Evolutionary conservation across 1,284 basidiomycete genomes (phyloP).

Genomic region (Puccinia sorghi): DNA sequence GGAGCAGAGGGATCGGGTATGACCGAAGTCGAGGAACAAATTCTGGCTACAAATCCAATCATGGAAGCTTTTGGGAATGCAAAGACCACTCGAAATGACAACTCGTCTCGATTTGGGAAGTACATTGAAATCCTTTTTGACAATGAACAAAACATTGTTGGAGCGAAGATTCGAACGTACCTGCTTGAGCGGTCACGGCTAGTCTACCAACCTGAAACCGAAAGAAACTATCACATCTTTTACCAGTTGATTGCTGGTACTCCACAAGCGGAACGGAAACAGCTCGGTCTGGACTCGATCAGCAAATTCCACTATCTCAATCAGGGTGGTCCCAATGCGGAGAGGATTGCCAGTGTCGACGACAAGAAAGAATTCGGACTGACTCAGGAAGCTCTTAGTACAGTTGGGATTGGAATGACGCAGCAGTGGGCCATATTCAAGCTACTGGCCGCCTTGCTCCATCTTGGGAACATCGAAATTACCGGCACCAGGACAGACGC

Average conservation of each 20-base stretch:
- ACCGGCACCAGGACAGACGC: slow-evolving; percentile 79
- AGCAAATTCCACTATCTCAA: slow-evolving; percentile 86
- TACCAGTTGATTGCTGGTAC: slow-evolving; percentile 98
- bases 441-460: slow-evolving; percentile 85
- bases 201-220: slow-evolving; percentile 93
- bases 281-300: slow-evolving; percentile 82
- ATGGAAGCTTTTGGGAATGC: slow-evolving; percentile 99
- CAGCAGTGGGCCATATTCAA: slow-evolving; percentile 98
- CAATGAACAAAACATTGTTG: slow-evolving; percentile 90
- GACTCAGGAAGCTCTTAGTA: slow-evolving; percentile 91
- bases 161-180: slow-evolving; percentile 95
- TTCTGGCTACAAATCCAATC: slow-evolving; percentile 96
- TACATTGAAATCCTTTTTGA: slow-evolving; percentile 99
- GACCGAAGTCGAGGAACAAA: slow-evolving; percentile 95
- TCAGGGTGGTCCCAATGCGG: slow-evolving; percentile 87
- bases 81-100: slow-evolving; percentile 98
- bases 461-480: slow-evolving; percentile 94
- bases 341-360: slow-evolving; percentile 81
- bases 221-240: slow-evolving; percentile 99
- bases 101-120: slow-evolving; percentile 98
- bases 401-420: slow-evolving; percentile 94
- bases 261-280: slow-evolving; percentile 90
- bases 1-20: slow-evolving; percentile 58
- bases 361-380: slow-evolving; percentile 91
- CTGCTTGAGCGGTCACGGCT: slow-evolving; percentile 94